Percentiles rank a stretch among this genome's conserved stretches.
These are phyloP conservation scores for Pulveroboletus sp. DNA, from an alignment of 768 basidiomycete genomes.

Conservation along the genomic window DNA sequence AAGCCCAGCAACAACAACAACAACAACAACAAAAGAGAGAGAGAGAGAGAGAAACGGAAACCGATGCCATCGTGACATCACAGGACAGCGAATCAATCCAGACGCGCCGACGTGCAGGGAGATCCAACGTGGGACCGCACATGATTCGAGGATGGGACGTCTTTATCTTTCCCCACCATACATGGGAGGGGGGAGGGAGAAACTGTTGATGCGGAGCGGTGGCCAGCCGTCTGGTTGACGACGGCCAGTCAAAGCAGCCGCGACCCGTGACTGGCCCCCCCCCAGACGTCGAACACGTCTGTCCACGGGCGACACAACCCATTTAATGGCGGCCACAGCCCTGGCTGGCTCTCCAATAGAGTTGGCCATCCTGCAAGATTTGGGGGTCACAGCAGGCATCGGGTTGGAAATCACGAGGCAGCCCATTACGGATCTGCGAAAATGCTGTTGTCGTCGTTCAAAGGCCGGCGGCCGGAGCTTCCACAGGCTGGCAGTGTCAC, in stretches of 20 bases:
- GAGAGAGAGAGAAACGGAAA: too few relatives aligned
- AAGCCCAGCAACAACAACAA: too few relatives aligned
- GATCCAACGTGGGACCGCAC: not conserved
- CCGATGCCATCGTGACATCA: too few relatives aligned
- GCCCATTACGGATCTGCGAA: not conserved
- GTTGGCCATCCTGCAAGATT: conserved; percentile 11
- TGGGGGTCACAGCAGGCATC: not conserved
- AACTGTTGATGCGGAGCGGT: conserved; percentile 1
- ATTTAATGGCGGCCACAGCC: too few relatives aligned
- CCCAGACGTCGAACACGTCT: not conserved
- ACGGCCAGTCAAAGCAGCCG: not conserved
- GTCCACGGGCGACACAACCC: not conserved
- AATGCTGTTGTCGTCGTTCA: not conserved
- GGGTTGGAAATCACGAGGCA: conserved; percentile 1
- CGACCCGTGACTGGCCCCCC: not conserved
- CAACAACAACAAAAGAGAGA: too few relatives aligned
- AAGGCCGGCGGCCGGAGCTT: not conserved
- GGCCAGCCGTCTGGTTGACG: not conserved
- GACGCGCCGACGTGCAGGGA: not conserved
- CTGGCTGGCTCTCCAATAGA: conserved; percentile 2
- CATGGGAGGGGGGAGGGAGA: not conserved
- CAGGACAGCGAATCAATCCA: too few relatives aligned
- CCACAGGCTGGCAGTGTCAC: conserved; percentile 1
- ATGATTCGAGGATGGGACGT: not conserved
- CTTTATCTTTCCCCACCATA: conserved; percentile 18